Conservation (phyloP, 345 rosid genomes). For the Geranium rotundifolium region DNA sequence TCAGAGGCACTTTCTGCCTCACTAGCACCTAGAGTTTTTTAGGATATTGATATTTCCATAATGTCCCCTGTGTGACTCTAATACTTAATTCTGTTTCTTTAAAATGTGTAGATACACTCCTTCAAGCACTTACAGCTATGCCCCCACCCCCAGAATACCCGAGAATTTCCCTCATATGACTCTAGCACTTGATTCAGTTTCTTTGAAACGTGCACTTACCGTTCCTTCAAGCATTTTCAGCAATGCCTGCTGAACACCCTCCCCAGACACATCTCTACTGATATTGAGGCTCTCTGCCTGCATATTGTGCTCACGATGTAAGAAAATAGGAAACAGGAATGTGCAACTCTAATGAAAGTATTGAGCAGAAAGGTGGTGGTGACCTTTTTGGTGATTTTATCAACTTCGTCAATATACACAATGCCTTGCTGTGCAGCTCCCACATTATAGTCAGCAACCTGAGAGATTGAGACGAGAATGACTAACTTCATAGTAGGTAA, state of each 20-base stretch:
- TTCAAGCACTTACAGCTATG: too few species aligned
- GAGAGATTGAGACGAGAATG: conserved; percentile 2
- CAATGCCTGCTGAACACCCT: conserved; percentile 97
- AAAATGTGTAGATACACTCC: too few species aligned
- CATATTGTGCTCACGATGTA: conserved; percentile 3
- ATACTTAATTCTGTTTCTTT: too few species aligned
- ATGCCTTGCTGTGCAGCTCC: conserved; percentile 99
- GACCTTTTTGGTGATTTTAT: conserved; percentile 98
- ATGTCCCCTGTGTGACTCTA: too few species aligned
- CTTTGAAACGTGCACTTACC: conserved; percentile 36
- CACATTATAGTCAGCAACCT: conserved; percentile 96
- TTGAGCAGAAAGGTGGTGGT: background rate
- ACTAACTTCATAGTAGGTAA: too few species aligned
- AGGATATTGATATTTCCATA: too few species aligned
- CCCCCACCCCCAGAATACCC: too few species aligned
- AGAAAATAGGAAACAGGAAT: background rate
- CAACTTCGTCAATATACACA: conserved; percentile 95
- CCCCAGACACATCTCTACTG: conserved; percentile 99
- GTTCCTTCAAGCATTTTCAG: conserved; percentile 99
- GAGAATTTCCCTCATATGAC: too few species aligned
- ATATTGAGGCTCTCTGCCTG: conserved; percentile 97
- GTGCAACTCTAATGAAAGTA: background rate
- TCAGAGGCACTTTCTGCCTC: too few species aligned
- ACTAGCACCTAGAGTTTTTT: too few species aligned
- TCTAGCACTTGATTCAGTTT: background rate